phyloP scores from a whole-genome alignment of 139 green algal species.

The Coccomyxa sp. region DNA sequence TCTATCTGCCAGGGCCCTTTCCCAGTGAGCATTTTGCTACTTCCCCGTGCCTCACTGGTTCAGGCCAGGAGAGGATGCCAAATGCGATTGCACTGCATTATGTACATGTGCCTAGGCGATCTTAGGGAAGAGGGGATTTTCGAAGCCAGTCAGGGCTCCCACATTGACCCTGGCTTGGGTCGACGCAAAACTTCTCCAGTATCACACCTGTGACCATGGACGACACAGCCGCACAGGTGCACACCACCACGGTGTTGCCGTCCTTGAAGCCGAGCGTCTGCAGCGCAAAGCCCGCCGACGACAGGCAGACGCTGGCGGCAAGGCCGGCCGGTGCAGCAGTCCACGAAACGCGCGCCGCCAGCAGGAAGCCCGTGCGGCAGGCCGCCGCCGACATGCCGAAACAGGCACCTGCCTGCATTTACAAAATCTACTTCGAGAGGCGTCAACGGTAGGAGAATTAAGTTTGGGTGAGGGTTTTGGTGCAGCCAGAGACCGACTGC shows the following conservation, averaged over 20 bases:
- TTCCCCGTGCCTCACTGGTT: neutral
- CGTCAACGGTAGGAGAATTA: neutral
- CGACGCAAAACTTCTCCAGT: neutral
- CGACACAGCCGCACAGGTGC: slow-evolving; percentile 71
- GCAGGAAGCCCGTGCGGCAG: slow-evolving; percentile 67
- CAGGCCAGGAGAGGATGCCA: neutral
- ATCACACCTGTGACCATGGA: slow-evolving; percentile 62
- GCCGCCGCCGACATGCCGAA: slow-evolving; percentile 75
- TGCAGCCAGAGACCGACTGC: neutral
- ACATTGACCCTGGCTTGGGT: neutral
- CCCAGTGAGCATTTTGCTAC: neutral
- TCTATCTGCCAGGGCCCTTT: neutral
- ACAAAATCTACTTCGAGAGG: neutral
- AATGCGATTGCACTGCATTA: too few species aligned
- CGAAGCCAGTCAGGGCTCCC: neutral
- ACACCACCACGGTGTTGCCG: slow-evolving; percentile 69
- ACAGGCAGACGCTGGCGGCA: slow-evolving; percentile 46
- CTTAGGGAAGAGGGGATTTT: neutral
- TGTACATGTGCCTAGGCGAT: too few species aligned
- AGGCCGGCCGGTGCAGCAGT: slow-evolving; percentile 62
- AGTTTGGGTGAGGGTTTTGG: neutral
- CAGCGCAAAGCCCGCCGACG: slow-evolving; percentile 67
- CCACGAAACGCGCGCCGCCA: slow-evolving; percentile 36
- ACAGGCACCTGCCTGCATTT: slow-evolving; percentile 68
- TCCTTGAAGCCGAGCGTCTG: slow-evolving; percentile 82